phyloP scores from a whole-genome alignment of 2,329 filamentous ascomycete genomes.

The Triangularia setosa region DNA sequence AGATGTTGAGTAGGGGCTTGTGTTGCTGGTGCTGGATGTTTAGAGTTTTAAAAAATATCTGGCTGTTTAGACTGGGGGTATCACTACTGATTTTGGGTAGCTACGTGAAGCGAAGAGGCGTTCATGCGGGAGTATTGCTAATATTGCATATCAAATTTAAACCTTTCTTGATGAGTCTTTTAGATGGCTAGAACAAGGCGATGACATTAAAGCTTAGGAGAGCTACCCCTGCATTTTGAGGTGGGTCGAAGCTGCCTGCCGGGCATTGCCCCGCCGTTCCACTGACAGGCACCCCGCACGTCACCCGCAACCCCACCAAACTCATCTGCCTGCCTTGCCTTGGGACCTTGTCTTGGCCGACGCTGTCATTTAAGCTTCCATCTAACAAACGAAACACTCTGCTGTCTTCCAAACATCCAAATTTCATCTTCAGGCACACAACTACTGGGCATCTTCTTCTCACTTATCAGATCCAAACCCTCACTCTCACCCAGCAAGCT shows the following conservation, averaged over 20 bases:
- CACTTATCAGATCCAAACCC: background rate
- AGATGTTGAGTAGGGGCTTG: conserved; percentile 30
- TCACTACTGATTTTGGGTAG: background rate
- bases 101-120: background rate
- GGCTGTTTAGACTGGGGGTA: background rate
- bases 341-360: background rate
- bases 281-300: background rate
- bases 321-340: background rate
- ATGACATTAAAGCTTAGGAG: background rate
- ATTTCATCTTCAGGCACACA: background rate
- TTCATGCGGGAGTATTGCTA: background rate
- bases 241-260: background rate
- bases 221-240: background rate
- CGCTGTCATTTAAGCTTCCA: background rate
- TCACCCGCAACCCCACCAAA: background rate
- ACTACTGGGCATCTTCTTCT: background rate
- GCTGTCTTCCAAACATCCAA: background rate
- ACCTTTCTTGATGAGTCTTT: background rate
- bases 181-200: background rate
- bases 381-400: background rate
- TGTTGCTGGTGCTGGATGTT: conserved; percentile 16
- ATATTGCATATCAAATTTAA: background rate
- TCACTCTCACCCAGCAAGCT: background rate
- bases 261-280: background rate
- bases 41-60: background rate